Percentiles rank a stretch among this genome's conserved stretches.
These are phyloP conservation scores for Chrysoporthe puriensis DNA, from an alignment of 2,329 filamentous ascomycete species.

Conservation along the genomic window DNA sequence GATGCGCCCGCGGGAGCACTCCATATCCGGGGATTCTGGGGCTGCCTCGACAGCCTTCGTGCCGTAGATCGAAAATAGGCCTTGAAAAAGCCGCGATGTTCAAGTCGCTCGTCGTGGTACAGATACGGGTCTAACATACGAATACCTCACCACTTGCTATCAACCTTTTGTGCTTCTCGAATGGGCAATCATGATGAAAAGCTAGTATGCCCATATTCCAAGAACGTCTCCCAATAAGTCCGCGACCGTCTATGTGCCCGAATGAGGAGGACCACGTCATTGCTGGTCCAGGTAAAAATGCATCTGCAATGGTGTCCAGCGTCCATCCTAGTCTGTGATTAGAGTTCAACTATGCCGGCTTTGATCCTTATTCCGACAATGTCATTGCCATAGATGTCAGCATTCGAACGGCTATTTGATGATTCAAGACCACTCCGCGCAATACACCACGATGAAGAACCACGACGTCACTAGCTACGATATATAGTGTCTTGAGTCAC, in stretches of 20 bases:
- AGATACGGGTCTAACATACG: constrained; percentile 67
- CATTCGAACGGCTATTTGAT: too few relatives aligned
- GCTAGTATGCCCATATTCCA: neutral
- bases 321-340: too few relatives aligned
- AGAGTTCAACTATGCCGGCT: too few relatives aligned
- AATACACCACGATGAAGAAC: neutral
- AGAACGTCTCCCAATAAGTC: neutral
- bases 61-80: constrained; percentile 62
- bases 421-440: too few relatives aligned
- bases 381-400: too few relatives aligned
- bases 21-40: constrained; percentile 58
- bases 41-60: constrained; percentile 60
- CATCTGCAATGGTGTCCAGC: too few relatives aligned
- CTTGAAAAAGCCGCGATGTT: constrained; percentile 65
- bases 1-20: constrained; percentile 44
- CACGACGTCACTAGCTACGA: neutral
- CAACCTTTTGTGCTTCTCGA: neutral
- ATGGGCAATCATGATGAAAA: too few relatives aligned
- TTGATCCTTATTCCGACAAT: too few relatives aligned
- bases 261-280: neutral
- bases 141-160: neutral
- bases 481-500: too few relatives aligned
- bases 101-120: constrained; percentile 61
- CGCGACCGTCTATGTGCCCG: neutral
- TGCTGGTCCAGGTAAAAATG: too few relatives aligned